Conservation (phyloP, 805 yeast genomes). For the Danielia oregonensis region DNA sequence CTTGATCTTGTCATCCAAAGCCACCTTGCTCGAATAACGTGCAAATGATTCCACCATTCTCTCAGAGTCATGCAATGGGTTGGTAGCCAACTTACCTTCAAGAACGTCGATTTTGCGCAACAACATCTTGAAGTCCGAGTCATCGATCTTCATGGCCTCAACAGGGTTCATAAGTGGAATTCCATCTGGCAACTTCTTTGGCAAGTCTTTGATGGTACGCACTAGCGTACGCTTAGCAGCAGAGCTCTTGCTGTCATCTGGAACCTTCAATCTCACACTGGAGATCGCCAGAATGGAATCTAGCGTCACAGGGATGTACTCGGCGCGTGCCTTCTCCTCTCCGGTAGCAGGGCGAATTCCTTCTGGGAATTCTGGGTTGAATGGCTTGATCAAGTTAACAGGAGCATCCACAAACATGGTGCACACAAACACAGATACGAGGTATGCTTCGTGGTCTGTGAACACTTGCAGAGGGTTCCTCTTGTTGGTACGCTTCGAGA, state of each 20-base stretch:
- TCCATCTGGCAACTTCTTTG: slow-evolving; percentile 83
- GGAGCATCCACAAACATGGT: slow-evolving; percentile 82
- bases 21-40: slow-evolving; percentile 62
- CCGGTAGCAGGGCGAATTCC: slow-evolving; percentile 82
- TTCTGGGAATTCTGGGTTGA: slow-evolving; percentile 74
- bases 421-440: slow-evolving; percentile 79
- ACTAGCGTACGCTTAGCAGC: slow-evolving; percentile 57
- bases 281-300: slow-evolving; percentile 73
- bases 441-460: slow-evolving; percentile 84
- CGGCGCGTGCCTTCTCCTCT: slow-evolving; percentile 69
- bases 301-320: slow-evolving; percentile 81
- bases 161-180: slow-evolving; percentile 90
- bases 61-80: slow-evolving; percentile 63
- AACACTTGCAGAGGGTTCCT: slow-evolving; percentile 54
- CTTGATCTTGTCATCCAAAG: slow-evolving; percentile 56
- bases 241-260: slow-evolving; percentile 61
- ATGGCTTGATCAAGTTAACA: slow-evolving; percentile 71
- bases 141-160: slow-evolving; percentile 88
- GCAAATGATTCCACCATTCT: slow-evolving; percentile 61
- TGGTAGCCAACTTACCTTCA: slow-evolving; percentile 66
- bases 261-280: slow-evolving; percentile 75
- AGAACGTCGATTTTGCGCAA: slow-evolving; percentile 77
- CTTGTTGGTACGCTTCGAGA: slow-evolving; percentile 64
- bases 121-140: slow-evolving; percentile 67
- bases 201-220: slow-evolving; percentile 76